Evolutionary conservation across 2,329 filamentous ascomycete genomes (phyloP), one percentile per base, ranked within the genome.

Genomic region (Phyllosticta capitalensis): DNA sequence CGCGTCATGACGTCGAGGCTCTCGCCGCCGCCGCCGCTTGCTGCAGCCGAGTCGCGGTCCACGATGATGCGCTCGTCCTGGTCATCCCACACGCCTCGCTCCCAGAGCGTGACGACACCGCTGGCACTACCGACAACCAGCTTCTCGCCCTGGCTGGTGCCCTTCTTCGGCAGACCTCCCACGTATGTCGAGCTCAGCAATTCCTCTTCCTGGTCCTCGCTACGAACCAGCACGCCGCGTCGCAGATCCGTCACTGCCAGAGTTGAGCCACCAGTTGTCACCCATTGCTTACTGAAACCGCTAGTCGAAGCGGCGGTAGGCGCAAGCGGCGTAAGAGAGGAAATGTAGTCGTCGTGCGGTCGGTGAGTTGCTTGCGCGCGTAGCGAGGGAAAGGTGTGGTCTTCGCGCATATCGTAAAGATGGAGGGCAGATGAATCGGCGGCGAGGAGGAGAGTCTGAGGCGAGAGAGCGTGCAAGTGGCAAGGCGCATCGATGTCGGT

Each of bases 181-280:
- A 97, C 84, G 68, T 90, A 89, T 53, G 84, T 79, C 1, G 88
- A 88, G 67, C 87, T 89, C n/a, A 96, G 80, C 61, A 97, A 76
- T 73, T 97, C 90, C 64, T 96, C 92, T 67, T 95, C 94, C 70
- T 97, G 94, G 67, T 97, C 91, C 69, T 96, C 94, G 65, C 90
- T 96, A 61, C 87, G 87, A 2, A 92, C 87, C 51, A 97, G 77
- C 5, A 96, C 89, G 14, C 92, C 92, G 54, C 89, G 82, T 22
- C 92, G 84, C 52, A 96, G 78, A 71, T 99, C 94, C 0, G 91
- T 95, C 45, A 96, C 86, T 1, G 91, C 90, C 20, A 99, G 77
- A 0, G 92, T 97, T 1, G 90, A 92, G 52, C 91, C 92, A 33
- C 94, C 94, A 0, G 92, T 96, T 45, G 88, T 94, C 56, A 96